Percentiles rank a stretch among this genome's conserved stretches.
Conservation (phyloP, 169 alveolate species). For the Plasmodium berghei region DNA sequence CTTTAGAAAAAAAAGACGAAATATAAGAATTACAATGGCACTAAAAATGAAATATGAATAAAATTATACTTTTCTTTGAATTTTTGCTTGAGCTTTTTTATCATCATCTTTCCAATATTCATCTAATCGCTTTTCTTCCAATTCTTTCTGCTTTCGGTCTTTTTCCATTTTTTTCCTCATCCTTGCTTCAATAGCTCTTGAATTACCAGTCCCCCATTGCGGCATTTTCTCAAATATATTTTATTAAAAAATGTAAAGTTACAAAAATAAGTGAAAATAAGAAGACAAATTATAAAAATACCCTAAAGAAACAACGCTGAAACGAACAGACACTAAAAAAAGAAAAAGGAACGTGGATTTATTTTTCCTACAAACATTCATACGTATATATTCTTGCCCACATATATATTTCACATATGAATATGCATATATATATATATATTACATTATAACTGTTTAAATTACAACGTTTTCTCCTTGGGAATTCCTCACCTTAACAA, state of each 20-base stretch:
- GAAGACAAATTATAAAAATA: background rate
- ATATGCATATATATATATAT: background rate
- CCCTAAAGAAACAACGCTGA: background rate
- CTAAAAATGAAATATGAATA: background rate
- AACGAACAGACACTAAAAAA: background rate
- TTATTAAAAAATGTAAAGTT: background rate
- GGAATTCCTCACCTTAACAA: no score
- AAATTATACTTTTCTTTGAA: slow-evolving; percentile 82
- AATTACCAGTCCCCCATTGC: slow-evolving; percentile 83
- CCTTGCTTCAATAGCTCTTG: slow-evolving; percentile 86
- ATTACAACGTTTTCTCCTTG: no score
- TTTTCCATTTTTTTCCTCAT: slow-evolving; percentile 82
- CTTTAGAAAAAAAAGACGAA: background rate
- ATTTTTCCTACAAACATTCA: background rate
- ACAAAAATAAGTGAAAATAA: slow-evolving; percentile 1
- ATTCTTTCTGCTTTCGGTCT: slow-evolving; percentile 77
- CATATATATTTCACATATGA: background rate
- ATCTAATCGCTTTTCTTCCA: slow-evolving; percentile 79
- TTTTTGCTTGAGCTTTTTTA: slow-evolving; percentile 82
- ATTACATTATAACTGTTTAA: background rate
- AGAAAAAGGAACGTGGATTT: background rate
- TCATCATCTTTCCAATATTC: slow-evolving; percentile 87
- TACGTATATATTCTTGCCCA: background rate
- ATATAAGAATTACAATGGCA: background rate
- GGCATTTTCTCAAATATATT: slow-evolving; percentile 77